Evolutionary conservation across 371 early-diverging fungal genomes (phyloP).

Genomic region (Batkoa obscura): DNA sequence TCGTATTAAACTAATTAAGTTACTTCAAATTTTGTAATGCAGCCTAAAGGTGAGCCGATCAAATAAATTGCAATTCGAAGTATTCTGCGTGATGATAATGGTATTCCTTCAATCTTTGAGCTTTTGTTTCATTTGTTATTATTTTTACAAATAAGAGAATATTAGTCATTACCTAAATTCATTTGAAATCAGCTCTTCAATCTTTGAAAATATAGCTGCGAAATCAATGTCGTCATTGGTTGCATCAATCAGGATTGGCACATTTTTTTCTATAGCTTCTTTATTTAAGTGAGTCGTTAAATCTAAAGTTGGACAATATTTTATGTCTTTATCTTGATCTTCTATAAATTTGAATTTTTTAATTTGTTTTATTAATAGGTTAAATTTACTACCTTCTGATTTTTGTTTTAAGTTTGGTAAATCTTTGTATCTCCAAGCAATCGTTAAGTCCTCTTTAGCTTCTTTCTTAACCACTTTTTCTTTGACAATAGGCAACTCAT

Average conservation of each 20-base stretch:
- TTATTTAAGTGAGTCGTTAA: not conserved
- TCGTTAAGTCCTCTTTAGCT: not conserved
- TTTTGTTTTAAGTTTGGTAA: not conserved
- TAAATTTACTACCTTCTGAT: too few species aligned
- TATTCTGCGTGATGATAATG: not conserved
- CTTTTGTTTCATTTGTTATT: not conserved
- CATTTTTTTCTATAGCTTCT: not conserved
- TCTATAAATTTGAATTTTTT: too few species aligned
- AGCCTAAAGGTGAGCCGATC: not conserved
- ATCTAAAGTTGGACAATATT: not conserved
- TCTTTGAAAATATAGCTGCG: not conserved
- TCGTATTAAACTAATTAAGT: not conserved
- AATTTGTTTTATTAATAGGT: too few species aligned
- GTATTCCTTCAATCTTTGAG: not conserved
- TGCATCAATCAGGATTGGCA: not conserved
- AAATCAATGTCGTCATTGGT: not conserved
- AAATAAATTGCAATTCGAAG: not conserved
- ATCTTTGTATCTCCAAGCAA: slow-evolving; percentile 1
- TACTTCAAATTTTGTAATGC: not conserved
- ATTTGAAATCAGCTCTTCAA: not conserved
- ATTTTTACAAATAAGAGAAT: not conserved
- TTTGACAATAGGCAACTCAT: not conserved
- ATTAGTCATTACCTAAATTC: not conserved
- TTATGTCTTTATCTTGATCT: too few species aligned
- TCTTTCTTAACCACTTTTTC: not conserved